Conservation (phyloP, 139 green algal species). For the Chlamydomonas sp. region DNA sequence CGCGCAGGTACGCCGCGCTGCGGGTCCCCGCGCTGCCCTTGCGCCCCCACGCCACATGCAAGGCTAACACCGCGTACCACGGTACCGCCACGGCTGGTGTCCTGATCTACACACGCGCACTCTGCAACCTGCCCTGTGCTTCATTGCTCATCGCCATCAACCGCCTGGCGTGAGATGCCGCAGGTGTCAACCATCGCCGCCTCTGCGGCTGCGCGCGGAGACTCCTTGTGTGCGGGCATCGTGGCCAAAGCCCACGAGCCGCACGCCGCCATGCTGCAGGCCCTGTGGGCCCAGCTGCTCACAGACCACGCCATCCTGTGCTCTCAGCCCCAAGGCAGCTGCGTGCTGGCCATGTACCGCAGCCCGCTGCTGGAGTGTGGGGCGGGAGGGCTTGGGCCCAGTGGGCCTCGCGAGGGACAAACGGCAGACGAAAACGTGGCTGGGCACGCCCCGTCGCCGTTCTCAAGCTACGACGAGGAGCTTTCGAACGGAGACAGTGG, state of each 20-base stretch:
- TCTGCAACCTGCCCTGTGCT: not conserved
- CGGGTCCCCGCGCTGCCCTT: slow-evolving; percentile 2
- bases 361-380: slow-evolving; percentile 52
- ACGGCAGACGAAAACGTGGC: too few relatives aligned
- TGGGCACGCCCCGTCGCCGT: too few relatives aligned
- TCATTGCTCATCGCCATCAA: not conserved
- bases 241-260: slow-evolving; percentile 44
- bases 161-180: not conserved
- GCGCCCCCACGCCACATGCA: slow-evolving; percentile 76
- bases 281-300: slow-evolving; percentile 64
- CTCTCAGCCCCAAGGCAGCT: slow-evolving; percentile 39
- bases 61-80: slow-evolving; percentile 32
- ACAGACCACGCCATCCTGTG: slow-evolving; percentile 67
- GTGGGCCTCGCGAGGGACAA: too few relatives aligned
- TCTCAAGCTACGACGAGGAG: too few relatives aligned
- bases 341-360: slow-evolving; percentile 50
- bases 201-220: slow-evolving; percentile 12
- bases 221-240: slow-evolving; percentile 39
- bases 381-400: not conserved
- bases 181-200: slow-evolving; percentile 11
- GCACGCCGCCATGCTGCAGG: slow-evolving; percentile 42
- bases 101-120: not conserved
- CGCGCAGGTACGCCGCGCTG: not conserved
- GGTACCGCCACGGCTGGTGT: not conserved
- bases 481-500: not conserved